phyloP scores from a whole-genome alignment of 2,329 filamentous ascomycete species.

The Didymella sp. region DNA sequence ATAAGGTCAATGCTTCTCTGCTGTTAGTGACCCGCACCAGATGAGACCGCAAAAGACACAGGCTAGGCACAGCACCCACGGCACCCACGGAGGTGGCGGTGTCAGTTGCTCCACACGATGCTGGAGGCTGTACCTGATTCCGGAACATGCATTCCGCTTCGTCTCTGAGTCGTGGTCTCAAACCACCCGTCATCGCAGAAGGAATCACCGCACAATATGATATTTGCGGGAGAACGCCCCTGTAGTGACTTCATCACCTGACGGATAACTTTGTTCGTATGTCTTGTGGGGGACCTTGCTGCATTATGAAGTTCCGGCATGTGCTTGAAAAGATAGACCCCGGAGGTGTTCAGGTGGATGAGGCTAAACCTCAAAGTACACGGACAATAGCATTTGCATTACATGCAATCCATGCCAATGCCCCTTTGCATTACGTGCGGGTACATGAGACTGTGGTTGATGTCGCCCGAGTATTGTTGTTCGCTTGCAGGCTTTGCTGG shows the following conservation, averaged over 20 bases:
- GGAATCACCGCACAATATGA: background rate
- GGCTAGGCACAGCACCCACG: slow-evolving; percentile 2
- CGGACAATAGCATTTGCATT: slow-evolving; percentile 1
- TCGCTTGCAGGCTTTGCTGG: slow-evolving; percentile 23
- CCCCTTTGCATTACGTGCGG: slow-evolving; percentile 5
- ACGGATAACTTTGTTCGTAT: background rate
- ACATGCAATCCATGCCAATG: background rate
- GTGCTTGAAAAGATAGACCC: background rate
- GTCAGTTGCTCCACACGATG: slow-evolving; percentile 11
- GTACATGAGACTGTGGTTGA: slow-evolving; percentile 14
- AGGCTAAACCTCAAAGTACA: background rate
- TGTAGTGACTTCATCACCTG: background rate
- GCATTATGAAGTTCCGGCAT: background rate
- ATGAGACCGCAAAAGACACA: background rate
- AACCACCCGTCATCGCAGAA: background rate
- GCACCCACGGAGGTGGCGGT: slow-evolving; percentile 18
- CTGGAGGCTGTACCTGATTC: background rate
- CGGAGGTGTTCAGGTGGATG: background rate
- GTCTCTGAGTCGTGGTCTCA: slow-evolving; percentile 15
- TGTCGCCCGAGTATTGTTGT: slow-evolving; percentile 26
- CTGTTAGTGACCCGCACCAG: background rate
- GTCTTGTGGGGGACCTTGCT: background rate
- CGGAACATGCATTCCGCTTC: slow-evolving; percentile 12
- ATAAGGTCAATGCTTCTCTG: background rate
- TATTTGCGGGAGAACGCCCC: background rate